Evolutionary conservation across 75 land plant species (phyloP).

Genomic region (Isoetes taiwanensis): DNA sequence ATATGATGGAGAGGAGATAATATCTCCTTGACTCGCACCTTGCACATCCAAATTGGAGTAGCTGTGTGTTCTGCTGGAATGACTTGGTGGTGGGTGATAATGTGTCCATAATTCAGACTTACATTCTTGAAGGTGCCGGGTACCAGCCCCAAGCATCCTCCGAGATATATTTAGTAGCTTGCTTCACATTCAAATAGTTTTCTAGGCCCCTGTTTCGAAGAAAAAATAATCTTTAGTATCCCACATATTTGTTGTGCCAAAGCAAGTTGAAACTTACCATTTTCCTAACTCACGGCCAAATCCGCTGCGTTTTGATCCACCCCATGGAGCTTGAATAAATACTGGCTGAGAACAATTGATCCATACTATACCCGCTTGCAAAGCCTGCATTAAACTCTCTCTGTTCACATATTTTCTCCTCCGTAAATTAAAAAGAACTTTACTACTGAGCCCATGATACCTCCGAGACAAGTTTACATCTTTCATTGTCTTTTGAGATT

Average conservation of each 20-base stretch:
- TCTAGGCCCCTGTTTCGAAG: slow-evolving; percentile 87
- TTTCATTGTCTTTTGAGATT: slow-evolving; percentile 71
- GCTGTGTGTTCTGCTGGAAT: no score
- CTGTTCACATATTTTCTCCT: no score
- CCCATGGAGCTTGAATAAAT: slow-evolving; percentile 99
- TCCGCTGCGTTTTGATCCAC: slow-evolving; percentile 95
- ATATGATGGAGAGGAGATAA: no score
- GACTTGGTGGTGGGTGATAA: no score
- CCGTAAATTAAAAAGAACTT: no score
- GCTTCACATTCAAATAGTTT: slow-evolving; percentile 85
- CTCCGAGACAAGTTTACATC: slow-evolving; percentile 83
- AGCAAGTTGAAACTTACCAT: slow-evolving; percentile 38
- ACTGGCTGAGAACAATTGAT: slow-evolving; percentile 96
- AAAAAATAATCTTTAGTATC: not conserved
- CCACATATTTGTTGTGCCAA: not conserved
- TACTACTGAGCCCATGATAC: no score
- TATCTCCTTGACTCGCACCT: no score
- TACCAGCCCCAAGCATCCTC: slow-evolving; percentile 97
- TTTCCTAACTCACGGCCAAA: slow-evolving; percentile 97
- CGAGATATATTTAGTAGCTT: slow-evolving; percentile 81
- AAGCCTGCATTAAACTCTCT: no score
- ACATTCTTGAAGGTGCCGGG: slow-evolving; percentile 67
- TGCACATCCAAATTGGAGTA: no score
- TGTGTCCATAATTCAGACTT: no score
- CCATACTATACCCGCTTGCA: slow-evolving; percentile 93